Base-by-base conservation (phyloP, 164 flowering plant genomes). In the Akebia trifoliata region DNA sequence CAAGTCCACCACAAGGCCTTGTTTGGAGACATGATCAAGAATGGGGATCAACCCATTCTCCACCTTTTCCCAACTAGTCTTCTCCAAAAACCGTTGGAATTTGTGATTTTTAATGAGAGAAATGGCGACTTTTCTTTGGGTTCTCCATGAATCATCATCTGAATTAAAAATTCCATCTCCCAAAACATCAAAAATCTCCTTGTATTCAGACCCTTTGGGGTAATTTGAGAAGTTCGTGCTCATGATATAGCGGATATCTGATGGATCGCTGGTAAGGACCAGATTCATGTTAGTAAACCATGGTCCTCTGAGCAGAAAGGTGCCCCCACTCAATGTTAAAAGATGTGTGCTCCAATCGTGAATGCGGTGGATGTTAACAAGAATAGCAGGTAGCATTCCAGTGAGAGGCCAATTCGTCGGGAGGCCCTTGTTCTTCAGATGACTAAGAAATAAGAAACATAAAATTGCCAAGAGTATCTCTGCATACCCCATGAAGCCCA, bases 141-240 rank as follows among this genome's bases (percentile, higher is more conserved):
- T 31, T 22, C 60, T 63, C 79, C 76, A 76, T 6, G 18, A 15
- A 8, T 66, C 67, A 1, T 50, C 51, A 43, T 75, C 78, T 0
- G 74, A 30, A 45, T 68, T 68, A 67, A 76, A 69, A 48, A 76
- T 72, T 31, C 81, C 83, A 43, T 79, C 75, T 2, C 83, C 81
- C 24, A 79, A 44, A 22, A 69, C 18, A 12, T 76, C 75, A 34
- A 78, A 70, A 0, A 65, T 63, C 46, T 58, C 54, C n/a, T 28
- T 42, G 63, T 58, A 76, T 22, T 72, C 64, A 0, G 60, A 36
- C 3, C 83, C 83, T 47, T 74, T 79, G 0, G 68, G 68, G 31
- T 55, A 81, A 59, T 78, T 75, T 18, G 40, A n/a, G 60, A 71
- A 73, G 59, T 73, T 69, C 17, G 24, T 63, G 68, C 69, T 73